Percentiles rank a stretch among this genome's conserved stretches.
Evolutionary conservation across 305 asterid species (phyloP).

Genomic region (Fraxinus velutina): DNA sequence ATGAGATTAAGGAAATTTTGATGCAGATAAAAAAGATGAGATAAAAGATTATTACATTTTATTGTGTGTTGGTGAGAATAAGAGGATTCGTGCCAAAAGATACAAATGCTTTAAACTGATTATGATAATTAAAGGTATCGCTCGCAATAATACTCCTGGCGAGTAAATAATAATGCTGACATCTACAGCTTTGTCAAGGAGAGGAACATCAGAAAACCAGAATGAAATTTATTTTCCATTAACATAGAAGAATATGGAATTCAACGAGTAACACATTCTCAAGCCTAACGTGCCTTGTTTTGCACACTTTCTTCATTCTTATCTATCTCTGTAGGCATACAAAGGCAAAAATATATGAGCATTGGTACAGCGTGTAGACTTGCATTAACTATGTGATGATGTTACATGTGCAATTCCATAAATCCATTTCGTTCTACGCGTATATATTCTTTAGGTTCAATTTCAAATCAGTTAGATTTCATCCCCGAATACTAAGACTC

Average conservation of each 20-base stretch:
- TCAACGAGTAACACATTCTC: conserved; percentile 3
- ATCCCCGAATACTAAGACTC: background rate
- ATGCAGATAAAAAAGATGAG: background rate
- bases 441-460: background rate
- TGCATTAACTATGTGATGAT: conserved; percentile 2
- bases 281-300: background rate
- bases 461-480: conserved; percentile 5
- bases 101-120: conserved; percentile 6
- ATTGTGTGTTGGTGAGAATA: conserved; percentile 13
- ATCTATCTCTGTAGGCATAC: background rate
- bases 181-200: conserved; percentile 15
- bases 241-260: background rate
- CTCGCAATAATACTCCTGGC: background rate
- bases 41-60: background rate
- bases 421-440: background rate
- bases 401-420: background rate
- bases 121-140: background rate
- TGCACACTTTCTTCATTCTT: background rate
- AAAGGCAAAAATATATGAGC: background rate
- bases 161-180: conserved; percentile 10
- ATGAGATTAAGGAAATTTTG: background rate
- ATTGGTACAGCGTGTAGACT: background rate
- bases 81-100: background rate
- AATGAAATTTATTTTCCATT: conserved; percentile 7
- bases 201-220: conserved; percentile 16